Evolutionary conservation across 345 rosid species (phyloP), one percentile per base, ranked within the genome.

Genomic region (Eucalyptus erythrocorys): DNA sequence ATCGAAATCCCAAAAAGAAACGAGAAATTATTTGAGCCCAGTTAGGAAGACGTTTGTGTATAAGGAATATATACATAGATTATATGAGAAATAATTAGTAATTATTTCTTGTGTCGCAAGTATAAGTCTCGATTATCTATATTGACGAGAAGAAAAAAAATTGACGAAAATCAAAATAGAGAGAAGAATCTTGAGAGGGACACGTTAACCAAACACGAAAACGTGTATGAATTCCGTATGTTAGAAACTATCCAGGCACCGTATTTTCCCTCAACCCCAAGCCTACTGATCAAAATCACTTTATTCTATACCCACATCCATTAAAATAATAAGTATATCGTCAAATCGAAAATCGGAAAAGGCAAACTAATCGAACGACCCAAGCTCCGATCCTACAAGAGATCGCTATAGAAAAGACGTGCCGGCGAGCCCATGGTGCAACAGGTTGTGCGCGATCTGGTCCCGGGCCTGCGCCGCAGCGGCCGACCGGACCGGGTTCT

Each of bases 361-460:
- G 1, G 2, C 21, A 40, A 76, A 76, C 13, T 3, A 21, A 19
- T 19, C 11, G 22, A 37, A 19, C 19, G 27, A 5, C 13, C 26
- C 82, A 3, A n/a, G 30, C 57, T 64, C 76, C 76, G 34, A n/a
- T n/a, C 76, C 82, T 40, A 11, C 82, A 37, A 40, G 30, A 21
- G 13, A 76, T 8, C 7, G 47, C 82, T 76, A 76, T 11, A 40
- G 47, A 11, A 76, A 76, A 76, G 82, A 40, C 5, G 82, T 76
- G 47, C 82, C 82, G 27, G 82, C 82, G 30, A 76, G 85, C 57
- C 92, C 91, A 43, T 92, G 95, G 17, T 94, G 95, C 90, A 94
- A 86, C 57, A 94, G 89, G 86, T 92, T 87, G 84, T 94, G 94
- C 50, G 95, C 95, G 71, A 94, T 93, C 14, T 91, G 91, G 89